Base-by-base conservation (phyloP, 495 filamentous ascomycete species). In the Penicillium daleae region DNA sequence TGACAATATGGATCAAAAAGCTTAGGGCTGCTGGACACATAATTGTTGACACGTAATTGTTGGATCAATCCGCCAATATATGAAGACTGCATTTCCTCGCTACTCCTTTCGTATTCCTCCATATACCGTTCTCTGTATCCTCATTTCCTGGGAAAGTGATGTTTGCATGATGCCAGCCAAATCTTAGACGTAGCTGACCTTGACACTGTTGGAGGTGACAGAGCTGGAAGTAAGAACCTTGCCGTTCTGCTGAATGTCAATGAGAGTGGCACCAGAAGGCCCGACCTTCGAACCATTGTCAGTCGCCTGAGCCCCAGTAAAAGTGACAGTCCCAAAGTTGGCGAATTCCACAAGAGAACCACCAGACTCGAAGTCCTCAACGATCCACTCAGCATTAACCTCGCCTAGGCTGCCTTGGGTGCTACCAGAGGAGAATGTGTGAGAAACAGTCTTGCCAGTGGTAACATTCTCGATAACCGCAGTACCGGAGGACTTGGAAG, bases 381-480 rank as follows among this genome's bases (percentile, higher is more conserved):
- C 83, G 56, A 87, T 86, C 85, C 84, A 87, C 67, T 87, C 85
- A 9, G 82, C 84, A 62, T 87, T 86, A 29, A 59, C 51, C 39
- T 67, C 73, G 39, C 67, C 59, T 0, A 76, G 62, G n/a, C 32
- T 31, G 17, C 61, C 66, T 9, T 65, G 56, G 13, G 33, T 44
- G 59, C 57, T 56, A 49, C 71, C 70, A 12, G 68, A 75, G 9
- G 68, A 75, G 57, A 87, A 79, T 7, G 71, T 77, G 61, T 85
- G 76, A 22, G 77, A 74, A 46, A 86, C 84, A 5, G 61, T 70
- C 62, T 82, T 59, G 21, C 83, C 82, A 6, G 77, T 86, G 24
- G 76, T 74, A 26, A 71, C 40, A 71, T 89, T 87, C 55, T 81
- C 72, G 37, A 89, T 66, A 2, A 71, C 78, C 3, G 78, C 83